Evolutionary conservation across 257 asterid species (phyloP), one percentile per base, ranked within the genome.

Genomic region (Fraxinus americana): DNA sequence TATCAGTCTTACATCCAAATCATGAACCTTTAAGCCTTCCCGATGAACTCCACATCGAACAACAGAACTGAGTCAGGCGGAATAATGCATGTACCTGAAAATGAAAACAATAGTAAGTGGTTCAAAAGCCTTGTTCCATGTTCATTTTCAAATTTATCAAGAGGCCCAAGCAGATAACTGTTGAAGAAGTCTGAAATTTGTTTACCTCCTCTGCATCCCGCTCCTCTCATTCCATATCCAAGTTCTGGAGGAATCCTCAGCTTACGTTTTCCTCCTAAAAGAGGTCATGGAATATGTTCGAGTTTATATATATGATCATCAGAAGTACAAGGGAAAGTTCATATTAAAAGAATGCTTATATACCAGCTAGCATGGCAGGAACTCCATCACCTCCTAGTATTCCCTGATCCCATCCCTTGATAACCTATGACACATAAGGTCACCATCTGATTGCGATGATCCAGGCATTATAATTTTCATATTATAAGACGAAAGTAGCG

Each of bases 341-440:
- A 2, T 48, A 61, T 43, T 41, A n/a, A n/a, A 54, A 54, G 27
- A 54, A 54, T 54, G 27, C 27, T 54, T 54, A 54, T n/a, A 25
- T 88, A 94, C 98, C 99, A 69, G 95, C 80, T 66, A 81, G 89
- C 99, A 94, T 92, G 81, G 96, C 90, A 43, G 98, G 99, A 78
- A 94, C 71, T 63, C 98, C 97, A 73, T 92, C 97, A 32, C 94
- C 96, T 50, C 99, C 98, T 12, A 92, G 77, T 83, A 94, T 92
- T 69, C 98, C 99, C 75, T 85, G 86, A 88, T 94, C 99, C 99
- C 99, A 94, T 75, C 99, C 98, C 87, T 89, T 92, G 79, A 94
- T 94, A 74, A 94, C 98, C 98, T 94, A 73, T 29, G 30, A 57
- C 23, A 77, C 48, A 25, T 48, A 25, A 68, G 63, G 61, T 35